Conservation (phyloP, 441 rosid genomes). For the Corymbia citriodora region DNA sequence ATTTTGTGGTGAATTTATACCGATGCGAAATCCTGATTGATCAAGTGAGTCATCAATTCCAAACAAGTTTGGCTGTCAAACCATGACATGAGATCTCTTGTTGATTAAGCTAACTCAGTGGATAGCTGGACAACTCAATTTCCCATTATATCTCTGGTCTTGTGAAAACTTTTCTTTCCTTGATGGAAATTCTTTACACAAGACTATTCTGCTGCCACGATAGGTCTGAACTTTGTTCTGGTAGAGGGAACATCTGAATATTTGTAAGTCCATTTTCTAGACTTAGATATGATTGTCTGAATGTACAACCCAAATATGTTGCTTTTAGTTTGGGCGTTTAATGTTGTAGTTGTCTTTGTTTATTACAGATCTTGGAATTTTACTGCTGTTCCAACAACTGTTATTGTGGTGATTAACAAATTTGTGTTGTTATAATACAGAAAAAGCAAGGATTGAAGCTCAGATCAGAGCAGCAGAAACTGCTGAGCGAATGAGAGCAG, state of each 20-base stretch:
- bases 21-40: not conserved
- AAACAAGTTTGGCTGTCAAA: not conserved
- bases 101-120: not conserved
- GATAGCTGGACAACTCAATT: not conserved
- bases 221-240: not conserved
- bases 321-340: not conserved
- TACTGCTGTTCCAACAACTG: not conserved
- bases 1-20: not conserved
- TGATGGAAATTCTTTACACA: not conserved
- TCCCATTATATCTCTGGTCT: not conserved
- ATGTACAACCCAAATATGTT: not conserved
- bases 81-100: not conserved
- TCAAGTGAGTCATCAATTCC: not conserved
- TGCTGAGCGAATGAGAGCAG: conserved; percentile 43
- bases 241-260: not conserved
- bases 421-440: conserved; percentile 24
- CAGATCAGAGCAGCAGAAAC: conserved; percentile 59
- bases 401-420: not conserved
- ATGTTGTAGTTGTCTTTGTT: not conserved
- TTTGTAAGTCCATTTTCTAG: not conserved
- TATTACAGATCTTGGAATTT: not conserved
- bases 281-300: not conserved
- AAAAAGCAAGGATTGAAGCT: conserved; percentile 64
- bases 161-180: not conserved
- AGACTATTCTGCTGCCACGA: not conserved